Base-by-base conservation (phyloP, 192 early-diverging fungal species). In the Podochytrium sp. region DNA sequence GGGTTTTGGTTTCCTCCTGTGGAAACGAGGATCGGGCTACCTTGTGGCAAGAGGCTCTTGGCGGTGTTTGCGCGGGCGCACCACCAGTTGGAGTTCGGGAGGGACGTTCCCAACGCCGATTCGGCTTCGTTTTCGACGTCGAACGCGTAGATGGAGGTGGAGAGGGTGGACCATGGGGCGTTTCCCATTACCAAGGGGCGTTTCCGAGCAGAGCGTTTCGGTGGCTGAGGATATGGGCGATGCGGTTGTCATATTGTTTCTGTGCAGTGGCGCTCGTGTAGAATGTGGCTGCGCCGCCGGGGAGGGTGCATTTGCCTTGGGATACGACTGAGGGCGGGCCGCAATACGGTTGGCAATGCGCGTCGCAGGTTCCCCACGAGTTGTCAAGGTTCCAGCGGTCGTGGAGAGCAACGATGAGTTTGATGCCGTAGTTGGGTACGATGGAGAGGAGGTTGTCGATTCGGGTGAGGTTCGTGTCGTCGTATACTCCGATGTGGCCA, bases 121-220 rank as follows among this genome's bases (percentile, higher is more conserved):
- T 73, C 50, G n/a, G 20, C 75, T 56, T 76, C 75, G 47, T 76
- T 76, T 52, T 57, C 29, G 35, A 73, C 33, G 35, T 65, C 75
- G 16, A 76, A 56, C 0, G 51, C 52, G 67, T 71, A 76, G 10
- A 76, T 72, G 20, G 57, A 70, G 18, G 60, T 57, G 23, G 68
- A 37, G 27, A 76, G 18, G 55, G 75, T 27, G 4, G 4, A 40
- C 68, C 69, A 76, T 12, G 69, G 23, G 5, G 42, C 23, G 34
- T 34, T 33, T 33, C 40, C 23, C 52, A 76, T 58, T 40, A 18
- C 16, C 35, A 76, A 4, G 69, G 23, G 5, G 42, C 23, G 34
- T 34, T 33, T 33, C 40, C 23, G 37, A 76, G 39, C 42, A 18
- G 23, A 32, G 50, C 16, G 67, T 75, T 76, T 30, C 16, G 4